Evolutionary conservation across 2,329 filamentous ascomycete species (phyloP).

Genomic region (Alternaria metachromatica): DNA sequence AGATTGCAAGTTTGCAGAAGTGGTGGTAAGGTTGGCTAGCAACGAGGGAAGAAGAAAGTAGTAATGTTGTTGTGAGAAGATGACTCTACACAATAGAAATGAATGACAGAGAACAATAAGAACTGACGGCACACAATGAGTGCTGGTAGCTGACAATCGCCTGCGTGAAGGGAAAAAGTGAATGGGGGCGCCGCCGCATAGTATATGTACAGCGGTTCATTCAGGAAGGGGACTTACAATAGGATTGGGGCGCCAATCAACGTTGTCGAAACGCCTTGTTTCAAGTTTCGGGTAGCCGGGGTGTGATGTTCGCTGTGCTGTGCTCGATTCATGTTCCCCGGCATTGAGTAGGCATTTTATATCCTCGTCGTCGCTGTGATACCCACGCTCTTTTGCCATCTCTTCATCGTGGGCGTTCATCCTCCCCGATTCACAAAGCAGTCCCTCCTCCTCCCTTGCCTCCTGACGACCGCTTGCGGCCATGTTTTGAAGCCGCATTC

Average conservation of each 20-base stretch:
- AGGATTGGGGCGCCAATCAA: slow-evolving; percentile 37
- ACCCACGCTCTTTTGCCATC: slow-evolving; percentile 28
- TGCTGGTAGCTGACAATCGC: slow-evolving; percentile 37
- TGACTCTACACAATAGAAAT: slow-evolving; percentile 29
- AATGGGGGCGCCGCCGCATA: slow-evolving; percentile 26
- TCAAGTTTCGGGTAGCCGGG: slow-evolving; percentile 42
- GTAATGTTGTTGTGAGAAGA: slow-evolving; percentile 20
- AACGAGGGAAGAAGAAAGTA: slow-evolving; percentile 22
- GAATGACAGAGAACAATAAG: slow-evolving; percentile 43
- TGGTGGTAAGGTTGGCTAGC: slow-evolving; percentile 27
- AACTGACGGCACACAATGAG: slow-evolving; percentile 37
- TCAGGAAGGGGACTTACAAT: slow-evolving; percentile 38
- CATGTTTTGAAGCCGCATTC: slow-evolving; percentile 34
- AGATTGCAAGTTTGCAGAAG: slow-evolving; percentile 15
- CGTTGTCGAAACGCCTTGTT: slow-evolving; percentile 42
- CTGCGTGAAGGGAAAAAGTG: slow-evolving; percentile 39
- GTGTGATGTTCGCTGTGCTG: slow-evolving; percentile 38
- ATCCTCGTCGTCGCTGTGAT: slow-evolving; percentile 28
- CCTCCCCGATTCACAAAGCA: slow-evolving; percentile 24
- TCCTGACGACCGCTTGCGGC: slow-evolving; percentile 32
- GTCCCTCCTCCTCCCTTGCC: slow-evolving; percentile 35
- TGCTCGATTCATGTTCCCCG: slow-evolving; percentile 26
- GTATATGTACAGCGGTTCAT: slow-evolving; percentile 39
- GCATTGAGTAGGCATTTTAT: slow-evolving; percentile 40
- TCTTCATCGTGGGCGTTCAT: slow-evolving; percentile 25